Conservation (phyloP, 2,329 filamentous ascomycete species). For the Aspergillus calidoustus region DNA sequence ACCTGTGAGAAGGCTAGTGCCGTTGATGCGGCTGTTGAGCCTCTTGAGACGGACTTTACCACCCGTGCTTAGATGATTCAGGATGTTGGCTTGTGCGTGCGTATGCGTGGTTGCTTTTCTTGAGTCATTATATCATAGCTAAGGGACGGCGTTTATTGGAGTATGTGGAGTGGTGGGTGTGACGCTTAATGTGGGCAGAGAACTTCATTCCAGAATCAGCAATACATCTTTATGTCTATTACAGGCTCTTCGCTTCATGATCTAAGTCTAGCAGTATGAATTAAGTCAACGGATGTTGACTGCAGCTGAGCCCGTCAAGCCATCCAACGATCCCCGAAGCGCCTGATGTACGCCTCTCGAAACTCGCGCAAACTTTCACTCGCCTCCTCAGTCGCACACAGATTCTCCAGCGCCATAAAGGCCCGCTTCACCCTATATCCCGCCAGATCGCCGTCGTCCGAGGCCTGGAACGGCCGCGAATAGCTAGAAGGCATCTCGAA, state of each 20-base stretch:
- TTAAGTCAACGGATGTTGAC: neutral
- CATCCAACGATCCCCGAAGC: conserved; percentile 29
- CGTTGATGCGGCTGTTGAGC: conserved; percentile 64
- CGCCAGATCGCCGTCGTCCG: conserved; percentile 21
- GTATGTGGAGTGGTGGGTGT: conserved; percentile 5
- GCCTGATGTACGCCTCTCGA: conserved; percentile 29
- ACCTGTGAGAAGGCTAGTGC: conserved; percentile 79
- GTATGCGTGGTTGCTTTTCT: neutral
- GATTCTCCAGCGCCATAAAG: conserved; percentile 39
- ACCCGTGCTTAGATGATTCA: conserved; percentile 53
- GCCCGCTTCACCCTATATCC: conserved; percentile 36
- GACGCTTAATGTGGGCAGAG: neutral
- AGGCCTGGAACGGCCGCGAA: conserved; percentile 21
- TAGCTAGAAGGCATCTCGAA: conserved; percentile 31
- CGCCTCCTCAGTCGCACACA: conserved; percentile 42
- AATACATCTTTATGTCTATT: neutral
- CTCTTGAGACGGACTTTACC: conserved; percentile 82
- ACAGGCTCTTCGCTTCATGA: neutral
- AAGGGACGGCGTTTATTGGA: conserved; percentile 9
- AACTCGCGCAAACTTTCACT: conserved; percentile 38
- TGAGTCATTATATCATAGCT: neutral
- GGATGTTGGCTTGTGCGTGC: too few relatives aligned
- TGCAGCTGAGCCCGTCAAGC: neutral
- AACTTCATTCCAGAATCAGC: neutral
- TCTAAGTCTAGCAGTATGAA: neutral